Base-by-base conservation (phyloP, 2,329 filamentous ascomycete species). In the Periglandula ipomoeae region DNA sequence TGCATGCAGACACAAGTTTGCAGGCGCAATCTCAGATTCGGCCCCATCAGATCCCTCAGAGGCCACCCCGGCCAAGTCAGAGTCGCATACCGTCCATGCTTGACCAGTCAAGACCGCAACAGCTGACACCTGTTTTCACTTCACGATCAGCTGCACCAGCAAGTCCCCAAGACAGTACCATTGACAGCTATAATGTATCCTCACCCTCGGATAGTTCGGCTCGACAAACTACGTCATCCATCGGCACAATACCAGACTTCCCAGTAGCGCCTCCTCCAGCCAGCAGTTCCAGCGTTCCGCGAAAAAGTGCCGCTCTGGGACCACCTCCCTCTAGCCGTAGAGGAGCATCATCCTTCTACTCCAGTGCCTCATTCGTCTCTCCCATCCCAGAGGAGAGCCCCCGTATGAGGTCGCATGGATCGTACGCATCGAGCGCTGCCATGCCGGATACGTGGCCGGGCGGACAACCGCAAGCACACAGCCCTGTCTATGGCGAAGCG, bases 331-430 rank as follows among this genome's bases (percentile, higher is more conserved):
- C 75, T 11, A 71, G 78, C 3, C 72, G 81, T 56, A 70, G 80
- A 55, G 80, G 79, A 1, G 74, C 73, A 24, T 83, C 80, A 0
- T 81, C 80, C 0, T 83, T 82, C 52, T 83, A 85, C 57, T 85
- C 83, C 3, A 78, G 74, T 54, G 67, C 72, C 11, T 85, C 84
- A 0, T 84, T 75, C 51, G 84, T 89, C 23, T 85, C 85, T 0
- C 85, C 86, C 0, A 89, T 90, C 47, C 83, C 82, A 0, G 86
- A 89, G 62, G 85, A 89, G 60, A 78, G 75, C 53, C 73, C 78
- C 0, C 70, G 74, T 22, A 69, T 74, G 3, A 69, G 73, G 47
- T 80, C 81, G 1, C 76, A 80, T 59, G 72, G 73, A 24, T 88
- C 85, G 0, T 84, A 79, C 58, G 85, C 80, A 20, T 89, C 86